Base-by-base conservation (phyloP, 2,329 filamentous ascomycete species). In the Xylaria sp. region DNA sequence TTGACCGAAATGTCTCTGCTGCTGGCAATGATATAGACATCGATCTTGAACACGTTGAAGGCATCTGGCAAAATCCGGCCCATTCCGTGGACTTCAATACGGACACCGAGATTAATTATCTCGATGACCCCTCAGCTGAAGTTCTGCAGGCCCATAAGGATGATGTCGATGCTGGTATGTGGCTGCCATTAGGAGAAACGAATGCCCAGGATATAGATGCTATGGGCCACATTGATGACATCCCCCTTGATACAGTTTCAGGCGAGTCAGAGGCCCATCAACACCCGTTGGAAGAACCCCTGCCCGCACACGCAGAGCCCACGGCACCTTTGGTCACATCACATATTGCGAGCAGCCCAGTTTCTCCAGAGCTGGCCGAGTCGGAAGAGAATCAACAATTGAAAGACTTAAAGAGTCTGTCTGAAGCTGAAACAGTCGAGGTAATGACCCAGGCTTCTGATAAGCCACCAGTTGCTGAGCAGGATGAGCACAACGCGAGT, bases 1-100 rank as follows among this genome's bases (percentile, higher is more conserved):
- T 67, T 39, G 67, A 68, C 23, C 69, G 67, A 34, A 66, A 69
- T 42, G 66, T 65, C 19, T 55, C 58, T 1, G 48, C 65, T 18
- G 54, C 63, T 51, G 61, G 62, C 19, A 71, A 69, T 60, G 71
- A 72, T 34, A 68, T 70, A 57, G 71, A 73, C 19, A 69, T 72
- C 54, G 70, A 72, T 35, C 63, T 73, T 58, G 70, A 67, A 13
- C 67, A 68, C 30, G 44, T 65, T 10, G 68, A 69, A 42, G 60
- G 60, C 42, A 53, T 67, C 6, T 73, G 70, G 71, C 67, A 70
- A 34, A 52, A 59, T 37, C 34, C 39, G n/a, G n/a, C 54, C 42
- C 59, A 59, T 23, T 39, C 57, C 8, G 65, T 55, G 9, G 54
- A 55, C n/a, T 60, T 66, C 9, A 52, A 65, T 18, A 55, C 60